Conservation (phyloP, 306 rosid genomes). For the Cajanus cajan region DNA sequence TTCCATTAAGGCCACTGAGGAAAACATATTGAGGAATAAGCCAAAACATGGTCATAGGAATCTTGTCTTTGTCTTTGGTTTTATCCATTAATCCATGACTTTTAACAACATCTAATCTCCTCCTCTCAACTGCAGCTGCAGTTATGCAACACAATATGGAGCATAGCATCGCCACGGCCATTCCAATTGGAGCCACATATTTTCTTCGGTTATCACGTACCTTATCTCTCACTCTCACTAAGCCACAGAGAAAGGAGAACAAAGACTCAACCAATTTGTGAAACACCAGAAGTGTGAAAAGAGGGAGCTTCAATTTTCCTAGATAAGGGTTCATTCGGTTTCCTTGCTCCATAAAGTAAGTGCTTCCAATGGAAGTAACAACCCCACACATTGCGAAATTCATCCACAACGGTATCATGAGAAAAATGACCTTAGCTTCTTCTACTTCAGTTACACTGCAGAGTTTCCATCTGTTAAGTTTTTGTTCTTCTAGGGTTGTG, state of each 20-base stretch:
- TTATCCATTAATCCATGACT: constrained; percentile 25
- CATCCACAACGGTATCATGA: constrained; percentile 24
- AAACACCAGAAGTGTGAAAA: constrained; percentile 6
- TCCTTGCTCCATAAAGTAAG: constrained; percentile 45
- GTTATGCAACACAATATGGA: constrained; percentile 35
- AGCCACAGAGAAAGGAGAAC: neutral
- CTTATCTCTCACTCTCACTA: neutral
- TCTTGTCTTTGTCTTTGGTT: neutral
- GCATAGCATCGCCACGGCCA: constrained; percentile 16
- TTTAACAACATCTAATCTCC: constrained; percentile 28
- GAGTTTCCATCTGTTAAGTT: constrained; percentile 25
- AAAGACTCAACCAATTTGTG: neutral
- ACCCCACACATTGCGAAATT: constrained; percentile 25
- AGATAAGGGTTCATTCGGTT: constrained; percentile 22
- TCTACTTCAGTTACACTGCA: constrained; percentile 39
- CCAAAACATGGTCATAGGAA: constrained; percentile 47
- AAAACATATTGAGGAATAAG: no score
- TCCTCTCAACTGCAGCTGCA: constrained; percentile 37
- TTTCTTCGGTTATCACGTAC: neutral
- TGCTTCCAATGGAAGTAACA: constrained; percentile 37
- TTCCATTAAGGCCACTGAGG: no score
- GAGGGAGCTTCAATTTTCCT: constrained; percentile 30
- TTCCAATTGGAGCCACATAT: neutral
- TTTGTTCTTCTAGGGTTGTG: neutral
- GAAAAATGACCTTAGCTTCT: constrained; percentile 19